A percentile compares a stretch with the other conserved stretches of the same genome.
Evolutionary conservation across 345 rosid genomes (phyloP).

Genomic region (Brassica nigra): DNA sequence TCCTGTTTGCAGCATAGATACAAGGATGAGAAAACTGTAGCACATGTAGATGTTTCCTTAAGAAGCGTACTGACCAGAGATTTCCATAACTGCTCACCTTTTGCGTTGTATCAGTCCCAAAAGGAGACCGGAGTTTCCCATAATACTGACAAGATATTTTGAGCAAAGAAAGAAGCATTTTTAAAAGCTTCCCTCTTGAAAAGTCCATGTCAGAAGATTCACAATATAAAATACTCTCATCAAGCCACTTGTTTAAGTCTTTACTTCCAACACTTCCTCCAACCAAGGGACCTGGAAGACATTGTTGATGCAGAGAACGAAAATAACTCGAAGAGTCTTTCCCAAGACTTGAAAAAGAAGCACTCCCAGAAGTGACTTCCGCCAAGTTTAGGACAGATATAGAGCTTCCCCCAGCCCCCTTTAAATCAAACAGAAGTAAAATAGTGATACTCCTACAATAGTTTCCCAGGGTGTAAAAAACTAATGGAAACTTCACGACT

Average conservation of each 20-base stretch:
- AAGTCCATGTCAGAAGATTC: slow-evolving; percentile 63
- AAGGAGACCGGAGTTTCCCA: slow-evolving; percentile 97
- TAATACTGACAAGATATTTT: slow-evolving; percentile 90
- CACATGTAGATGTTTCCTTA: slow-evolving; percentile 1
- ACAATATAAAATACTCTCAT: slow-evolving; percentile 69
- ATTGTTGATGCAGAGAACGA: slow-evolving; percentile 65
- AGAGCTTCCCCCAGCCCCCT: slow-evolving; percentile 63
- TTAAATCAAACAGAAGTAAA: slow-evolving; percentile 37
- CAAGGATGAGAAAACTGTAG: slow-evolving; percentile 20
- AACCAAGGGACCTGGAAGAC: slow-evolving; percentile 90
- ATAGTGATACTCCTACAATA: neutral
- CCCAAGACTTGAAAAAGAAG: slow-evolving; percentile 45
- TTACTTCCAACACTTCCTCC: slow-evolving; percentile 90
- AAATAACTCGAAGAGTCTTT: slow-evolving; percentile 58
- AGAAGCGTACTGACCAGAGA: neutral
- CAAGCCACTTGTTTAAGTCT: slow-evolving; percentile 95
- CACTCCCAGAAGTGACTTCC: slow-evolving; percentile 62
- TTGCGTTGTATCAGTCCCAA: slow-evolving; percentile 61
- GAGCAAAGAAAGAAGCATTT: slow-evolving; percentile 82
- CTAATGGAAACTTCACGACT: slow-evolving; percentile 30
- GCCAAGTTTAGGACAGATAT: slow-evolving; percentile 71
- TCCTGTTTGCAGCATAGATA: slow-evolving; percentile 52
- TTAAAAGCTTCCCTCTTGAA: slow-evolving; percentile 60
- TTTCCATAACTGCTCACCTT: slow-evolving; percentile 51
- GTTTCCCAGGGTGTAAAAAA: slow-evolving; percentile 8